These are phyloP conservation scores for Colletotrichum coccodes DNA, from an alignment of 2,329 filamentous ascomycete genomes.

Conservation along the genomic window DNA sequence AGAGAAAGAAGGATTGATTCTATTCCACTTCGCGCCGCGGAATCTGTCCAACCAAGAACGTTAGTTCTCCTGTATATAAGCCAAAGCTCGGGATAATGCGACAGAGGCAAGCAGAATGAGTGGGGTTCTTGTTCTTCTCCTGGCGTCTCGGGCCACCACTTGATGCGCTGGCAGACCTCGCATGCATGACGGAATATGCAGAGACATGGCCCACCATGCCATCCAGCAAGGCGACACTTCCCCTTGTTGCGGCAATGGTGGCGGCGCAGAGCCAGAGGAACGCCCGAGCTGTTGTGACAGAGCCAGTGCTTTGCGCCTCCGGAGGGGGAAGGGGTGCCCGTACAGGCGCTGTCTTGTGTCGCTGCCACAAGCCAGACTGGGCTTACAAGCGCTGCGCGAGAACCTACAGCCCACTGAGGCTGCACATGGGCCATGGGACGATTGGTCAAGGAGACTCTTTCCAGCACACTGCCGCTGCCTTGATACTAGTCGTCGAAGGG, in stretches of 20 bases:
- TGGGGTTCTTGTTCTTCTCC: slow-evolving; percentile 35
- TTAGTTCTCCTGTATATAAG: slow-evolving; percentile 54
- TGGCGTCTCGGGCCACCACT: slow-evolving; percentile 55
- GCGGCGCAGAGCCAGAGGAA: slow-evolving; percentile 32
- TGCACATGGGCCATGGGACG: slow-evolving; percentile 8
- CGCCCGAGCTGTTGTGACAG: slow-evolving; percentile 41
- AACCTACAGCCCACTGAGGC: slow-evolving; percentile 19
- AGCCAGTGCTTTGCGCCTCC: slow-evolving; percentile 22
- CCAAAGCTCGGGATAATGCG: slow-evolving; percentile 46
- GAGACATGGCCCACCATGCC: slow-evolving; percentile 56
- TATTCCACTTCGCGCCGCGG: slow-evolving; percentile 36
- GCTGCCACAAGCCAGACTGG: slow-evolving; percentile 17
- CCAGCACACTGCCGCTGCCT: slow-evolving; percentile 1
- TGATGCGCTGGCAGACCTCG: slow-evolving; percentile 57
- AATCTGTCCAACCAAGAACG: slow-evolving; percentile 54
- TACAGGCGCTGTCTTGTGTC: slow-evolving; percentile 27
- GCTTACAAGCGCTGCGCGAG: slow-evolving; percentile 30
- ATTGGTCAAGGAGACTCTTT: slow-evolving; percentile 16
- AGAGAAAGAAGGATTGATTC: slow-evolving; percentile 44
- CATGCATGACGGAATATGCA: slow-evolving; percentile 72
- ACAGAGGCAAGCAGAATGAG: slow-evolving; percentile 43
- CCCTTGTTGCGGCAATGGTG: slow-evolving; percentile 37
- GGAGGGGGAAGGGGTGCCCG: slow-evolving; percentile 27
- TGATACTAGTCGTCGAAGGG: slow-evolving; percentile 8
- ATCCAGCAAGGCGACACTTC: slow-evolving; percentile 50